phyloP scores from a whole-genome alignment of 768 basidiomycete genomes.

The Pisolithus tinctorius region DNA sequence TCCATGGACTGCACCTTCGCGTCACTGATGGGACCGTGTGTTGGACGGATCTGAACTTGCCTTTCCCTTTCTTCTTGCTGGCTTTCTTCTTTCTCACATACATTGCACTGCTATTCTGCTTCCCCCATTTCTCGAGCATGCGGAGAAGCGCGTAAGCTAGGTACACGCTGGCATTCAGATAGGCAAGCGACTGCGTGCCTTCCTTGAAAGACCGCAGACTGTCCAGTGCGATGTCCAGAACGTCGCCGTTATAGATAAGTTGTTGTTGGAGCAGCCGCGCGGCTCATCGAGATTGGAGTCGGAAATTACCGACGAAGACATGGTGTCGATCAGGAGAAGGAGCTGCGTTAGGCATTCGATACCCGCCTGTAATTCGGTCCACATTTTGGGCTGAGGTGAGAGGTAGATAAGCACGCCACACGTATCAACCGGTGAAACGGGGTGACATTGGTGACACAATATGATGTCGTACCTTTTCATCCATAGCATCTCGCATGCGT shows the following conservation, averaged over 20 bases:
- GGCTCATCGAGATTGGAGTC: conserved; percentile 54
- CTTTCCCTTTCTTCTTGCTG: conserved; percentile 45
- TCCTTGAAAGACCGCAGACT: conserved; percentile 73
- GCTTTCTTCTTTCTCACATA: conserved; percentile 67
- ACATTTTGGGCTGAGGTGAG: conserved; percentile 70
- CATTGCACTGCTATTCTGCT: conserved; percentile 55
- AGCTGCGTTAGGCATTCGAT: conserved; percentile 92
- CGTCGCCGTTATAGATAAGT: conserved; percentile 91
- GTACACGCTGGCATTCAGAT: conserved; percentile 81
- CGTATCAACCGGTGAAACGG: conserved; percentile 3
- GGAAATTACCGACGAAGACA: conserved; percentile 49
- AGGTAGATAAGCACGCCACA: conserved; percentile 3
- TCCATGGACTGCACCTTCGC: conserved; percentile 26
- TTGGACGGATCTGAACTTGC: conserved; percentile 31
- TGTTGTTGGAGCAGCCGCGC: conserved; percentile 82
- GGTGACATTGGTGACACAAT: conserved; percentile 2
- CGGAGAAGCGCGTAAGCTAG: conserved; percentile 79
- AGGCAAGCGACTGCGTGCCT: conserved; percentile 71
- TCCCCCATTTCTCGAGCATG: conserved; percentile 87
- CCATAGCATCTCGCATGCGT: conserved; percentile 83
- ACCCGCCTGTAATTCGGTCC: conserved; percentile 92
- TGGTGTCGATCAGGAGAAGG: conserved; percentile 79
- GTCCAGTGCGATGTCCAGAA: conserved; percentile 81
- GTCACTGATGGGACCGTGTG: conserved; percentile 7
- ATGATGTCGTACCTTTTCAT: conserved; percentile 67